Base-by-base conservation (phyloP, 805 yeast genomes). In the Isabelozyma rhagii region DNA sequence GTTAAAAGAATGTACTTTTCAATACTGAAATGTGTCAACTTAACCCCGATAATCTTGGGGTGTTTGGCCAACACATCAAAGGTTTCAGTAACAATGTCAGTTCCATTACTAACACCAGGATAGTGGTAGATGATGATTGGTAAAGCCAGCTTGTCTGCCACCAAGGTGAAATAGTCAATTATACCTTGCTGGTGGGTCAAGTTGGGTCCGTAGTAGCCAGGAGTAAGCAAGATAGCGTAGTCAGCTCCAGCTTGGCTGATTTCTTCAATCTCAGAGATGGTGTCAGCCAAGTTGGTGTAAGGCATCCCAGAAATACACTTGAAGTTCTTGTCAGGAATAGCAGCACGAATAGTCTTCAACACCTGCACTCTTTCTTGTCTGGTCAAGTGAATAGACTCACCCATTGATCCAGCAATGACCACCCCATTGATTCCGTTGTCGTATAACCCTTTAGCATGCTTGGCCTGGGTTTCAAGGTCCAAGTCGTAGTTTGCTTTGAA, bases 351-450 rank as follows among this genome's bases (percentile, higher is more conserved):
- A 1, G 60, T 51, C n/a, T 53, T 48, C 15, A 70, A 60, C n/a
- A 69, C 44, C 9, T 51, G 47, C n/a, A 54, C 49, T 45, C 75
- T 56, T 51, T 72, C 77, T 13, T 58, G 53, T 27, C 59, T 48
- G 4, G 67, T 63, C 46, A 71, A 54, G 49, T 70, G 72, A 13
- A 62, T 55, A 15, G 71, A 64, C 53, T 72, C 77, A 9, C 77
- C 77, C 65, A 71, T 69, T 5, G 75, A 69, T 1, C 77, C 77
- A 8, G 72, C 56, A 9, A 69, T 61, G 11, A 71, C 72, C 25
- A 70, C 53, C 18, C 74, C 72, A n/a, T 56, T 54, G 28, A 72
- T 63, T 7, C 75, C 74, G 31, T 53, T 55, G 5, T 48, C 49
- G 41, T 64, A 55, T 46, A 68, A 51, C 46, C 58, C 51, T 45